Percentiles rank a stretch among this genome's conserved stretches.
Evolutionary conservation across 2,329 filamentous ascomycete genomes (phyloP).

Genomic region (Coniosporium tulheliwenetii): DNA sequence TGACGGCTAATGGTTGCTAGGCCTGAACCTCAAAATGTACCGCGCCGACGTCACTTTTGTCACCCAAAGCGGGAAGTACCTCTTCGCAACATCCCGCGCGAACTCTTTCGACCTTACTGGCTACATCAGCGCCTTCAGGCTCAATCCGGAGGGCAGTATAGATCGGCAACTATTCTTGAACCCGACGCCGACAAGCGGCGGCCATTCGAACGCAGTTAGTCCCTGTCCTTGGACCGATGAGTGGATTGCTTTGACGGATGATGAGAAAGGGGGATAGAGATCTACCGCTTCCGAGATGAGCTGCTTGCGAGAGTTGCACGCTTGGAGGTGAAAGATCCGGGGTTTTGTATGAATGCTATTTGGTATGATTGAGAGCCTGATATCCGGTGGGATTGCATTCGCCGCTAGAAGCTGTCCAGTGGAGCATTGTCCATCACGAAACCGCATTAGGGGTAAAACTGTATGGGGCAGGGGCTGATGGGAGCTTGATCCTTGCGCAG

Average conservation of each 20-base stretch:
- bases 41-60: conserved; percentile 72
- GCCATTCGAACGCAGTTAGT: conserved; percentile 76
- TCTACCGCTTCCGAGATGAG: conserved; percentile 76
- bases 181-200: conserved; percentile 73
- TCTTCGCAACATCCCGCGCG: conserved; percentile 72
- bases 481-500: too few relatives aligned
- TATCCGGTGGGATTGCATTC: too few relatives aligned
- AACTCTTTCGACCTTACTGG: conserved; percentile 64
- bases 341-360: conserved; percentile 92
- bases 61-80: conserved; percentile 52
- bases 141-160: conserved; percentile 53
- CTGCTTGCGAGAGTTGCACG: conserved; percentile 63
- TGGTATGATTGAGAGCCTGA: conserved; percentile 55
- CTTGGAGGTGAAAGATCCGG: conserved; percentile 66
- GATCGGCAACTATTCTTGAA: conserved; percentile 67
- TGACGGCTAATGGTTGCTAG: conserved; percentile 11
- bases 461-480: too few relatives aligned
- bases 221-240: conserved; percentile 75
- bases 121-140: conserved; percentile 67
- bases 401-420: too few relatives aligned
- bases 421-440: too few relatives aligned
- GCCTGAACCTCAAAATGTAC: conserved; percentile 43
- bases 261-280: conserved; percentile 78
- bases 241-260: conserved; percentile 80
- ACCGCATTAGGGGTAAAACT: too few relatives aligned